Evolutionary conservation across 805 yeast genomes (phyloP), one percentile per base, ranked within the genome.

Genomic region (Candida alai): DNA sequence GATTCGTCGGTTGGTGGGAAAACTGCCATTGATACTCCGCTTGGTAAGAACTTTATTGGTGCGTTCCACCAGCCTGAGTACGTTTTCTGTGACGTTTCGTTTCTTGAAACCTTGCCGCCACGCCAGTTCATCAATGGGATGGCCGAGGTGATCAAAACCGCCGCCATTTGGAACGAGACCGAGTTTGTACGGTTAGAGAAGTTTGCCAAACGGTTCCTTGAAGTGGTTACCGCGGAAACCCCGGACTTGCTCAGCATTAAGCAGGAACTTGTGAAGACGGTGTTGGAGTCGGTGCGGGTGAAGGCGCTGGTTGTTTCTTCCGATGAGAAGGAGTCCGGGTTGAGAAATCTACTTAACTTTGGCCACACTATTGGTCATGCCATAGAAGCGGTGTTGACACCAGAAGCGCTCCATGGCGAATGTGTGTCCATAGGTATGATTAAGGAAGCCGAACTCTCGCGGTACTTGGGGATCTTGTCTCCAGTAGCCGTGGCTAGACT

Each of bases 291-390:
- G 6, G 86, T 86, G 32, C 73, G 69, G 44, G 97, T 93, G 36
- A 93, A 93, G 62, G 96, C 97, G 4, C 84, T 79, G 44, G 98
- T 93, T 30, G 98, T 93, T 11, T 76, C 95, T 3, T 70, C 79
- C 12, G 98, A 93, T 62, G 98, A 93, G 61, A 82, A 95, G 51
- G 98, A 93, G 61, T 87, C 96, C 31, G 93, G 96, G 3, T 72
- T 93, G 45, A 76, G 98, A 62, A 93, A 93, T 59, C 64, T 93
- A 44, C 71, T 93, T 40, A 93, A 93, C 62, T 93, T 90, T 55
- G 98, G 98, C 22, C 98, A 93, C 59, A 77, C 96, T 19, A 89
- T 93, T 49, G 98, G 98, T 28, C 98, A 93, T 58, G 98, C 98
- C 14, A 88, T 84, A 45, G 98, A 93, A 66, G 97, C 98, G n/a